A percentile compares a stretch with the other conserved stretches of the same genome.
phyloP scores from a whole-genome alignment of 2,329 filamentous ascomycete species.

The Trichoderma sp. region DNA sequence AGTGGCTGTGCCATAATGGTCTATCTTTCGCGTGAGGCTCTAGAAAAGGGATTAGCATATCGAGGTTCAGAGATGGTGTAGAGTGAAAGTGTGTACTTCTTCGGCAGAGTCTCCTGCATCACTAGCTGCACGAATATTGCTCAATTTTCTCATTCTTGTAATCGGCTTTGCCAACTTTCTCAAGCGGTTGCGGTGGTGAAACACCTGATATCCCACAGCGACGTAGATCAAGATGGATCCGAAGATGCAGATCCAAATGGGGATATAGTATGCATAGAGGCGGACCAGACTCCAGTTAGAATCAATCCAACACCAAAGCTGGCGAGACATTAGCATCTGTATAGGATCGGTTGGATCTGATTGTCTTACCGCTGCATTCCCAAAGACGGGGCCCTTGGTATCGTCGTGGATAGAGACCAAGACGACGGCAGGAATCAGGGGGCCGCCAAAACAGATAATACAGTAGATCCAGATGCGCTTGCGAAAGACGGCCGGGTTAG shows the following conservation, averaged over 20 bases:
- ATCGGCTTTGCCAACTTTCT: constrained; percentile 45
- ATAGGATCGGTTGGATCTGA: background rate
- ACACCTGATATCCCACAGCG: constrained; percentile 60
- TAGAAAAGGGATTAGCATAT: constrained; percentile 29
- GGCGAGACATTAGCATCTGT: background rate
- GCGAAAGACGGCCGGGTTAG: constrained; percentile 63
- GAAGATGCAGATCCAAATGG: constrained; percentile 61
- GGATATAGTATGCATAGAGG: constrained; percentile 62
- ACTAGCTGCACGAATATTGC: constrained; percentile 32
- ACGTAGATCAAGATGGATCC: constrained; percentile 57
- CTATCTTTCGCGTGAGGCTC: constrained; percentile 34
- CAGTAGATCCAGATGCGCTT: constrained; percentile 72
- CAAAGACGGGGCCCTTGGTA: constrained; percentile 49
- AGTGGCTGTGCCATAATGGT: constrained; percentile 50
- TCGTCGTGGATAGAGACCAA: constrained; percentile 60
- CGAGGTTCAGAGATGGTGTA: background rate
- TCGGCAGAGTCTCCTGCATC: constrained; percentile 39
- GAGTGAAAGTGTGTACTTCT: constrained; percentile 33
- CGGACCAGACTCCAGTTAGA: constrained; percentile 56
- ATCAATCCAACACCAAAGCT: constrained; percentile 65
- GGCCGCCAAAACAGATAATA: constrained; percentile 68
- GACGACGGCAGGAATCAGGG: constrained; percentile 65
- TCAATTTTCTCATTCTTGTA: constrained; percentile 30
- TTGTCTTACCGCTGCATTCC: constrained; percentile 55
- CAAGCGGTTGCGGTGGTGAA: constrained; percentile 58